Evolutionary conservation across 2,329 filamentous ascomycete genomes (phyloP).

Genomic region (Trichoderma sp.): DNA sequence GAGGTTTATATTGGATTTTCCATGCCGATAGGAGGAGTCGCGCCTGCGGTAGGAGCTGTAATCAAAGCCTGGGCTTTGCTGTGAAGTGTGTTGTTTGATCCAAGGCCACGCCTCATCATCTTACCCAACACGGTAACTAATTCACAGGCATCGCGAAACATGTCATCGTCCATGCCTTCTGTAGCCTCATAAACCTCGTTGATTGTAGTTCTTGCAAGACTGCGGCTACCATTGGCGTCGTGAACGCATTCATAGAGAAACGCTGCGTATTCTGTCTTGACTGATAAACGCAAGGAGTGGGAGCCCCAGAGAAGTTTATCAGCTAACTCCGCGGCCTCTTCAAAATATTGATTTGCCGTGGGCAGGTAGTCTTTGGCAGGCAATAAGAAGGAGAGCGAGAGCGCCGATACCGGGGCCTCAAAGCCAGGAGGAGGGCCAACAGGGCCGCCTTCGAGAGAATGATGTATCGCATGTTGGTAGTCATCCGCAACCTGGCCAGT

Average conservation of each 20-base stretch:
- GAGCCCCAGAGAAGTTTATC: slow-evolving; percentile 79
- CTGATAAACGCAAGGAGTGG: slow-evolving; percentile 83
- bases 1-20: slow-evolving; percentile 44
- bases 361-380: slow-evolving; percentile 80
- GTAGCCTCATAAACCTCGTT: slow-evolving; percentile 87
- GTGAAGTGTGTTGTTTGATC: slow-evolving; percentile 37
- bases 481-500: slow-evolving; percentile 46
- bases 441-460: slow-evolving; percentile 58
- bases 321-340: slow-evolving; percentile 72
- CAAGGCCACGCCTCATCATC: slow-evolving; percentile 78
- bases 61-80: slow-evolving; percentile 38
- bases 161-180: slow-evolving; percentile 92
- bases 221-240: slow-evolving; percentile 73
- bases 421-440: slow-evolving; percentile 60
- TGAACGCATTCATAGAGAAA: slow-evolving; percentile 93
- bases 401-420: slow-evolving; percentile 38
- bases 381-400: slow-evolving; percentile 73
- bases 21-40: slow-evolving; percentile 41
- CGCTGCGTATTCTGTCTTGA: slow-evolving; percentile 89
- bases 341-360: slow-evolving; percentile 78
- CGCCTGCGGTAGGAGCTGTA: slow-evolving; percentile 27
- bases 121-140: slow-evolving; percentile 82
- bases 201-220: slow-evolving; percentile 79
- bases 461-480: slow-evolving; percentile 42
- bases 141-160: slow-evolving; percentile 89